Base-by-base conservation (phyloP, 805 yeast genomes). In the Candida berthetii region DNA sequence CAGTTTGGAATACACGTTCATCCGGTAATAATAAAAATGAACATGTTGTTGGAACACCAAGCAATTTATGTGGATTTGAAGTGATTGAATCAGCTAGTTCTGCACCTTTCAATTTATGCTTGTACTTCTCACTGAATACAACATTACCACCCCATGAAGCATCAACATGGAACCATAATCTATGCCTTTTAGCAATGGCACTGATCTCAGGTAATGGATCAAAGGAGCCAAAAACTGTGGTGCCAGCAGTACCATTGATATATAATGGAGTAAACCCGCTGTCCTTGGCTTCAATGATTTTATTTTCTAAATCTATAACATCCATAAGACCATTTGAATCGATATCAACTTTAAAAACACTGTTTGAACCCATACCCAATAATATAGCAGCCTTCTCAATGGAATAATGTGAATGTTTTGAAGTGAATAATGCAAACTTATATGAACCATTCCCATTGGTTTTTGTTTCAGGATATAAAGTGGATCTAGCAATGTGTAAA, bases 121-220 rank as follows among this genome's bases (percentile, higher is more conserved):
- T 59, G 41, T 78, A 75, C 10, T 48, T 64, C 0, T 58, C 50
- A 34, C 87, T 79, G 64, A 86, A 87, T 0, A 85, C 70, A 9
- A 83, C 80, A 52, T 87, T 87, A 8, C 91, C 96, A 28, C 96
- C 96, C 95, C 95, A 85, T 7, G 93, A 84, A 1, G 93, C 96
- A 61, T 86, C 96, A 33, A 86, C 75, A 58, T 86, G 96, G 55
- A 84, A 74, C 91, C 95, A 87, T 7, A 78, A 39, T n/a, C 69
- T 59, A 58, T 80, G 56, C 42, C 68, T 66, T 42, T 73, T 65
- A 14, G 89, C 78, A 2, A 86, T 57, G 1, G 43, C 53, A 1
- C 80, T 60, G 29, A 87, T 77, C 34, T 71, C 73, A 20, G 55
- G 68, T 50, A 86, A 71, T 17, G 82, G 79, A 53, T 86, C 96